A percentile compares a stretch with the other conserved stretches of the same genome.
Conservation (phyloP, 257 asterid genomes). For the Solanum arcanum region DNA sequence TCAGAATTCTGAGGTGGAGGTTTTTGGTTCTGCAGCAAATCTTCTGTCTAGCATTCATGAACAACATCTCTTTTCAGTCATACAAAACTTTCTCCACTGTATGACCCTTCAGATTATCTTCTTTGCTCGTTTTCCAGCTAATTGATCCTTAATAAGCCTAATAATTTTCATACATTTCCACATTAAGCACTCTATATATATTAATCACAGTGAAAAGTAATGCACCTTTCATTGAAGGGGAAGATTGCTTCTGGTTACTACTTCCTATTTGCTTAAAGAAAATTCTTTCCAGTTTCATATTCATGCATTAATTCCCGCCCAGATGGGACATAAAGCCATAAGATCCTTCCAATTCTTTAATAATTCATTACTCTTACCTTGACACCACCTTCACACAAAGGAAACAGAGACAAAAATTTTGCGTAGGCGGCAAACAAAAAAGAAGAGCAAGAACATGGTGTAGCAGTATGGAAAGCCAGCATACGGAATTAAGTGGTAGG, state of each 20-base stretch:
- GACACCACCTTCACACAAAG: neutral
- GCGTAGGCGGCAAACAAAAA: neutral
- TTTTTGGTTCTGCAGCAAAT: neutral
- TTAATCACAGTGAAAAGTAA: neutral
- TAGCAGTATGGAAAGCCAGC: neutral
- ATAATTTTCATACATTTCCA: neutral
- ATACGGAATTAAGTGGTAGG: neutral
- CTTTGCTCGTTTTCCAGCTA: neutral
- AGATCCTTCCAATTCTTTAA: neutral
- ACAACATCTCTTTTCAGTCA: neutral
- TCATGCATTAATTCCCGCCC: neutral
- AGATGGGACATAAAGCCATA: neutral
- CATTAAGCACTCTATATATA: neutral
- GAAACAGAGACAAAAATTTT: neutral
- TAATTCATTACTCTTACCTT: neutral
- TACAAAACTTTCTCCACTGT: neutral
- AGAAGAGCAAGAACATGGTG: neutral
- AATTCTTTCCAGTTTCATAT: neutral
- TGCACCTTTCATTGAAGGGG: neutral
- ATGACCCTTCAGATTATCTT: neutral
- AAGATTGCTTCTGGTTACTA: neutral
- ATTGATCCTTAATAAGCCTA: neutral
- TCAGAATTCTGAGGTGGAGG: neutral
- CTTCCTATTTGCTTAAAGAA: neutral
- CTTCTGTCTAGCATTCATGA: neutral